These are phyloP conservation scores for Chrysoporthe austroafricana DNA, from an alignment of 2,329 filamentous ascomycete species.

Conservation along the genomic window DNA sequence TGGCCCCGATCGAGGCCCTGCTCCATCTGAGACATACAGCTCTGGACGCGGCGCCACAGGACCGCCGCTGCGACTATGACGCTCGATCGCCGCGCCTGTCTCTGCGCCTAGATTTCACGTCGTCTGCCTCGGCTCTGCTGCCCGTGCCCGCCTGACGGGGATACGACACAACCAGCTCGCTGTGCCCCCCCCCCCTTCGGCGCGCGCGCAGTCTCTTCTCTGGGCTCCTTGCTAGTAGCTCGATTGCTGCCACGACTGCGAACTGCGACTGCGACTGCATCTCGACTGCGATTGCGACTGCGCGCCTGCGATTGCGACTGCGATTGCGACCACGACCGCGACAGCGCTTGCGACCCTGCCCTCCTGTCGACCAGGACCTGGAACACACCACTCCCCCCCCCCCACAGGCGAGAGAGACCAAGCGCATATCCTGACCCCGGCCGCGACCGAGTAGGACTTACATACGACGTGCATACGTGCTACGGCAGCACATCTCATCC, in stretches of 20 bases:
- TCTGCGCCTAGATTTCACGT: constrained; percentile 17
- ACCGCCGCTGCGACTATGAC: constrained; percentile 1
- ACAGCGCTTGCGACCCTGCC: neutral
- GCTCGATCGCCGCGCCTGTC: constrained; percentile 9
- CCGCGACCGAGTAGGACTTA: constrained; percentile 25
- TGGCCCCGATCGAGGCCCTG: constrained; percentile 24
- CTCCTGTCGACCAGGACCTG: too few species aligned
- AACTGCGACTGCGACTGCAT: neutral
- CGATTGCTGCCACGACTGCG: constrained; percentile 12
- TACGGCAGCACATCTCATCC: constrained; percentile 28
- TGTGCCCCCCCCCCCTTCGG: too few species aligned
- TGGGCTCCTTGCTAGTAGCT: neutral
- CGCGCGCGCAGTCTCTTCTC: too few species aligned
- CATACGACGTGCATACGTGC: constrained; percentile 30
- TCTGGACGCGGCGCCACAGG: constrained; percentile 20
- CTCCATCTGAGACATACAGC: constrained; percentile 30
- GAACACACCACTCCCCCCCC: constrained; percentile 5
- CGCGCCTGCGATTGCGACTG: too few species aligned
- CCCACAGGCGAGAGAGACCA: neutral
- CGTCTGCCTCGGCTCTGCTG: neutral
- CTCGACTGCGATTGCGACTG: too few species aligned
- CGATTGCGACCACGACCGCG: neutral
- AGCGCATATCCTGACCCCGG: constrained; percentile 3
- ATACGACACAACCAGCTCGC: neutral
- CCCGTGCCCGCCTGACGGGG: neutral